A percentile compares a stretch with the other conserved stretches of the same genome.
These are phyloP conservation scores for Earliella scabrosa DNA, from an alignment of 1,284 basidiomycete genomes.

Conservation along the genomic window DNA sequence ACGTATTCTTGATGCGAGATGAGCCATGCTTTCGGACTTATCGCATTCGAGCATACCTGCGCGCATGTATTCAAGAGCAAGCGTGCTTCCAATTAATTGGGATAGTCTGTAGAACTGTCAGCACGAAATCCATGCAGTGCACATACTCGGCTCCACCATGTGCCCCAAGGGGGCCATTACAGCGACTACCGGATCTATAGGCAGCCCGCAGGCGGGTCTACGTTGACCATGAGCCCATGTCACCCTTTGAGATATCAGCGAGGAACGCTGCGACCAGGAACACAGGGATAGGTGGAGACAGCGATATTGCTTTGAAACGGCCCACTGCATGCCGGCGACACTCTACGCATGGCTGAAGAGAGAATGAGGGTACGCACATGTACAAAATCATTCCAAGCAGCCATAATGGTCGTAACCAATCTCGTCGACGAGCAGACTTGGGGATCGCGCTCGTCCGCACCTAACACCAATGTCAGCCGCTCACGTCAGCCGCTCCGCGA, in stretches of 20 bases:
- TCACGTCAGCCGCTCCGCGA: background rate
- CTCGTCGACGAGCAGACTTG: slow-evolving; percentile 66
- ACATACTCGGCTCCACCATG: too few relatives aligned
- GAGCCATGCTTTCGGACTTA: background rate
- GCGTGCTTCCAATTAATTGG: slow-evolving; percentile 84
- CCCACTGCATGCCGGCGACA: too few relatives aligned
- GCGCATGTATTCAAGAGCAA: slow-evolving; percentile 86
- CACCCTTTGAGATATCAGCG: too few relatives aligned
- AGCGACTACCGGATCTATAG: too few relatives aligned
- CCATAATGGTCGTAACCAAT: slow-evolving; percentile 83
- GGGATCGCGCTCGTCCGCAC: slow-evolving; percentile 74
- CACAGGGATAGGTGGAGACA: too few relatives aligned
- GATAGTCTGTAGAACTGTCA: slow-evolving; percentile 57
- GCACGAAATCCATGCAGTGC: background rate
- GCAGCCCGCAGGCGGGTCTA: too few relatives aligned
- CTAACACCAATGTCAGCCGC: slow-evolving; percentile 38
- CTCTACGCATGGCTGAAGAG: too few relatives aligned
- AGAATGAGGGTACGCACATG: slow-evolving; percentile 48
- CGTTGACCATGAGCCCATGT: too few relatives aligned
- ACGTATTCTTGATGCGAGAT: slow-evolving; percentile 66
- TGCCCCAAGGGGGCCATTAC: too few relatives aligned
- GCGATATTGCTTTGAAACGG: too few relatives aligned
- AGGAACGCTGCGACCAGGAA: too few relatives aligned
- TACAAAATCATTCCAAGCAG: slow-evolving; percentile 82
- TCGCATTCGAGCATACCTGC: slow-evolving; percentile 54